Conservation (phyloP, 768 basidiomycete genomes). For the Tulasnella sp. region DNA sequence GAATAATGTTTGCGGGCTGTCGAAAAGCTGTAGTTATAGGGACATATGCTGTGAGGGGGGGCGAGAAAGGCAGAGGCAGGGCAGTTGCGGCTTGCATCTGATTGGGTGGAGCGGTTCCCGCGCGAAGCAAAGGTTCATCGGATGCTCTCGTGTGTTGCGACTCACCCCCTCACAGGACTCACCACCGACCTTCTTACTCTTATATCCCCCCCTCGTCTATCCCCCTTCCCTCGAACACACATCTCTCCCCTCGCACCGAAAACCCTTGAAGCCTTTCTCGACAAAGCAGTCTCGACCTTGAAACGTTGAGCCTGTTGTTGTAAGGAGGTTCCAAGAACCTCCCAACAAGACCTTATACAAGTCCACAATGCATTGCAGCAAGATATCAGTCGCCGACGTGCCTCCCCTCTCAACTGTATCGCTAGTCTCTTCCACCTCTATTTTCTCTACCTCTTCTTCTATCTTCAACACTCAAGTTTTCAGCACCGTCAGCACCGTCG, state of each 20-base stretch:
- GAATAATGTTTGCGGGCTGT: too few relatives aligned
- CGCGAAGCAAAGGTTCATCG: neutral
- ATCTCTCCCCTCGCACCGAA: neutral
- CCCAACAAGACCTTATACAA: neutral
- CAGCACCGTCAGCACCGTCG: neutral
- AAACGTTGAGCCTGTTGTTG: neutral
- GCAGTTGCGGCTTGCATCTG: neutral
- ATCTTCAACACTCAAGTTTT: neutral
- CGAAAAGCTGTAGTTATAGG: neutral
- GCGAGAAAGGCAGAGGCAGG: conserved; percentile 4
- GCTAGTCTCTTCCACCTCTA: neutral
- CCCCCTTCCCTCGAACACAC: neutral
- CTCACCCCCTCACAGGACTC: neutral
- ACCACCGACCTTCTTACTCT: neutral
- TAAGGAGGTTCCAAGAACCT: neutral
- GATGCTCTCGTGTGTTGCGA: conserved; percentile 5
- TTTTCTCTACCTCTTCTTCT: neutral
- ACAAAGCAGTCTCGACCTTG: neutral
- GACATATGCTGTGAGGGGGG: neutral
- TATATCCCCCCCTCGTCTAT: neutral
- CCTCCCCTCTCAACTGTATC: neutral
- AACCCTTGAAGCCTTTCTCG: conserved; percentile 6
- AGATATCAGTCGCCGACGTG: neutral
- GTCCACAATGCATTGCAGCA: neutral
- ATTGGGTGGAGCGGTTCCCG: neutral